Evolutionary conservation across 257 asterid genomes (phyloP).

Genomic region (Capsicum pubescens): DNA sequence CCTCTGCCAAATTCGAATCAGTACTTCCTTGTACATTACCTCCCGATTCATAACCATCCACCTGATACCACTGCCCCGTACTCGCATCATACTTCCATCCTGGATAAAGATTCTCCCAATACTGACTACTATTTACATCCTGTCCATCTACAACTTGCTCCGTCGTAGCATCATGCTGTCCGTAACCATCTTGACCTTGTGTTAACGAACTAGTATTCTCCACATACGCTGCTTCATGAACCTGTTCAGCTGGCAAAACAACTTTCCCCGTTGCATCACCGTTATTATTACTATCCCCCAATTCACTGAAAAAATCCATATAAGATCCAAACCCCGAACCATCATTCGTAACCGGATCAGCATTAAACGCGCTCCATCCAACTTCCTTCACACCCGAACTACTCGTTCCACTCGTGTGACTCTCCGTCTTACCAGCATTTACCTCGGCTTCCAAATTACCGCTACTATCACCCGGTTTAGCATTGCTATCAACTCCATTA

Average conservation of each 20-base stretch:
- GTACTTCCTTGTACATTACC: conserved; percentile 44
- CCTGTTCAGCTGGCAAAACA: conserved; percentile 41
- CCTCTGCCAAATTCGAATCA: conserved; percentile 38
- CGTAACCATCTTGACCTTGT: conserved; percentile 47
- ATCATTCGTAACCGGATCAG: conserved; percentile 50
- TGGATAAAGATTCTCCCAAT: conserved; percentile 87
- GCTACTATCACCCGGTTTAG: conserved; percentile 23
- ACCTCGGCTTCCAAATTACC: conserved; percentile 48
- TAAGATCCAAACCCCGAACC: conserved; percentile 78
- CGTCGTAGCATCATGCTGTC: conserved; percentile 42
- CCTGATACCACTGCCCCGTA: conserved; percentile 91
- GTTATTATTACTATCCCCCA: conserved; percentile 53
- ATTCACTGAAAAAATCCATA: conserved; percentile 77
- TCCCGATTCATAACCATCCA: conserved; percentile 56
- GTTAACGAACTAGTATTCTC: conserved; percentile 40
- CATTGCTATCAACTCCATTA: neutral
- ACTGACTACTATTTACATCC: conserved; percentile 60
- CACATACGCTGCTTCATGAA: conserved; percentile 39
- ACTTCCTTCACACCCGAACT: conserved; percentile 77
- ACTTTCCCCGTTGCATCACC: conserved; percentile 35
- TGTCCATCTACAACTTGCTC: conserved; percentile 53
- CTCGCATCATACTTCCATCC: conserved; percentile 82
- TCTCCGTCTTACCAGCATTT: conserved; percentile 37
- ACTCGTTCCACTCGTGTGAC: conserved; percentile 49
- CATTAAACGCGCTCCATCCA: conserved; percentile 83